Evolutionary conservation across 768 basidiomycete genomes (phyloP), one percentile per base, ranked within the genome.

Genomic region (Calvatia gigantea): DNA sequence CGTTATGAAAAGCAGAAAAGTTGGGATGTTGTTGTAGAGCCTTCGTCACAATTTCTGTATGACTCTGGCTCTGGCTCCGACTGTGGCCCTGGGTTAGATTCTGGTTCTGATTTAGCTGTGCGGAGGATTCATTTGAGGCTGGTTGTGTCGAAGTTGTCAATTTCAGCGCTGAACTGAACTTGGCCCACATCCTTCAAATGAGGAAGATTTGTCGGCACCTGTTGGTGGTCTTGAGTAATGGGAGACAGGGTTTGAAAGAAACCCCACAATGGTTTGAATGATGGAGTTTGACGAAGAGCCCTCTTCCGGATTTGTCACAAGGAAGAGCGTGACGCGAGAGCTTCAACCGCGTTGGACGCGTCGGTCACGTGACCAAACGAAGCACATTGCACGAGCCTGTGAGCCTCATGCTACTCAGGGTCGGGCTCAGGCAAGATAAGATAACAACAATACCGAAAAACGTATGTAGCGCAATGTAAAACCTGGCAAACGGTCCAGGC

Each of bases 21-120:
- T 83, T 84, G 21, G 82, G 82, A 56, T 85, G 83, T 53, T 83
- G 82, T 65, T 85, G 81, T 56, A 75, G 77, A 28, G 84, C 78
- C 62, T 73, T 75, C 46, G 70, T 66, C 61, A 84, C 65, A 19
- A 84, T 80, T 51, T 78, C 77, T 52, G 69, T 65, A 32, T 66
- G 68, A 28, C 31, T 56, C 56, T 29, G 29, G 29, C 35, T 25
- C 31, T 35, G 42, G 7, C 11, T 11, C 7, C 28, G 43, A 17
- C 32, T 11, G 2, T 25, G 17, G 41, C n/a, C 19, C 23, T 42
- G 41, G 8, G 11, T 42, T 21, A 21, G 41, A 21, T 19, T 42
- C n/a, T 42, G 29, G 29, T 44, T 25, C 27, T 33, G 42, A 7
- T 44, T n/a, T 9, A 32, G 31, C n/a, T 68, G 64, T n/a, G 64